Conservation (phyloP, 768 basidiomycete species). For the Imleria badia region DNA sequence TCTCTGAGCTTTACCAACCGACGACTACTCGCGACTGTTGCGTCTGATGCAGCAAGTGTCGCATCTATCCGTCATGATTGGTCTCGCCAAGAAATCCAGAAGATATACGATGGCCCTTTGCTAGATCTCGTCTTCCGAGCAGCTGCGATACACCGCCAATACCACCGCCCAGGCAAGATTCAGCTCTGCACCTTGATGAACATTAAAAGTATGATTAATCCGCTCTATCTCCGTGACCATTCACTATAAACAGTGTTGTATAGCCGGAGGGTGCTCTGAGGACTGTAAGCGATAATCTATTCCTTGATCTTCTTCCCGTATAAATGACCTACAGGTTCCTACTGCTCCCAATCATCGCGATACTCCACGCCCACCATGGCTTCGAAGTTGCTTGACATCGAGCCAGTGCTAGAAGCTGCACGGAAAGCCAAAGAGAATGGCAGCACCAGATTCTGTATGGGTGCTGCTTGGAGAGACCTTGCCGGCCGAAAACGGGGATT, state of each 20-base stretch:
- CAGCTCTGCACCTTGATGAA: constrained; percentile 98
- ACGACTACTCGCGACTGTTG: constrained; percentile 62
- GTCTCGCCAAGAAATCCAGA: constrained; percentile 77
- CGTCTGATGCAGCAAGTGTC: constrained; percentile 15
- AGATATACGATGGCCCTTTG: constrained; percentile 81
- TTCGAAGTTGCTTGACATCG: constrained; percentile 81
- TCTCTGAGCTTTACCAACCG: constrained; percentile 24
- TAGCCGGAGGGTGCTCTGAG: constrained; percentile 94
- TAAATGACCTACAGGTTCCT: constrained; percentile 61
- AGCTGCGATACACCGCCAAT: constrained; percentile 77
- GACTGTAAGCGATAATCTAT: constrained; percentile 65
- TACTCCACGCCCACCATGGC: constrained; percentile 90
- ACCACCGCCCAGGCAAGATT: constrained; percentile 87
- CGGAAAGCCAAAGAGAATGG: constrained; percentile 94
- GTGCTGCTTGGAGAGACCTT: constrained; percentile 96
- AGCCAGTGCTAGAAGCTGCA: constrained; percentile 91
- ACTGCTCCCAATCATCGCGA: constrained; percentile 96
- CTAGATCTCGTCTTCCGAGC: constrained; percentile 89
- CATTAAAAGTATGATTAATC: constrained; percentile 79
- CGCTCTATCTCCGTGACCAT: constrained; percentile 24
- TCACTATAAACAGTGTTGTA: constrained; percentile 6
- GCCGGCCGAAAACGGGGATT: constrained; percentile 92
- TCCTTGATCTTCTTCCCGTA: not conserved
- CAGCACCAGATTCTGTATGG: constrained; percentile 98
- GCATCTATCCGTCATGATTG: constrained; percentile 56